A percentile compares a stretch with the other conserved stretches of the same genome.
Conservation (phyloP, 2,329 filamentous ascomycete species). For the Colletotrichum siamense region DNA sequence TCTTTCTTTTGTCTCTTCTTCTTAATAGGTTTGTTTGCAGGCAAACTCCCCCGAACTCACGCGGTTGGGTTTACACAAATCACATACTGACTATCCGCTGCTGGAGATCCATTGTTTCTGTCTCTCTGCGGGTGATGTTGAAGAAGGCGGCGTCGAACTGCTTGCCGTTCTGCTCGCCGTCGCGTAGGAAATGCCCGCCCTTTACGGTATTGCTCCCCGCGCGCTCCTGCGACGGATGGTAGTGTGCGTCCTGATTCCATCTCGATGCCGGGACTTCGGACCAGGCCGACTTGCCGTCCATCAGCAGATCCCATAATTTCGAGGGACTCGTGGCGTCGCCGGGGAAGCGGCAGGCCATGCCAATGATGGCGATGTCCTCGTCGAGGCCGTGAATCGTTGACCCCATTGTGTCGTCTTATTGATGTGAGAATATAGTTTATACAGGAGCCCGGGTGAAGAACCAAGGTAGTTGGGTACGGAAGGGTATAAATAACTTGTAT, state of each 20-base stretch:
- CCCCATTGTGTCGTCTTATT: not conserved
- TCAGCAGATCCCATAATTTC: constrained; percentile 42
- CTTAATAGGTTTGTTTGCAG: not conserved
- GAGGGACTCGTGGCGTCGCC: constrained; percentile 36
- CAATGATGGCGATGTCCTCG: constrained; percentile 43
- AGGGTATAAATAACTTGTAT: not conserved
- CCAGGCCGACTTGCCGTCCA: constrained; percentile 23
- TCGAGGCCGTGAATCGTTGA: not conserved
- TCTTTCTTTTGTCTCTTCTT: not conserved
- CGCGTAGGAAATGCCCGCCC: constrained; percentile 29
- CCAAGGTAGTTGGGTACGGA: not conserved
- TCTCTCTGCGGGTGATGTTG: constrained; percentile 41
- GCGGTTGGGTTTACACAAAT: not conserved
- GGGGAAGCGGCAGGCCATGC: constrained; percentile 47
- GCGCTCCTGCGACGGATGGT: not conserved
- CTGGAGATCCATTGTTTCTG: constrained; percentile 31
- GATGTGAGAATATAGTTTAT: not conserved
- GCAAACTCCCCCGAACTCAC: not conserved
- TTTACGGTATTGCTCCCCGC: not conserved
- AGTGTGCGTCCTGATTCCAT: not conserved
- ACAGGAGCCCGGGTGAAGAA: not conserved
- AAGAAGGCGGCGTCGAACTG: constrained; percentile 45
- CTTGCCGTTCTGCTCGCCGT: constrained; percentile 25
- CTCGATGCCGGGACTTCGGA: not conserved
- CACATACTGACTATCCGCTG: constrained; percentile 22